Base-by-base conservation (phyloP, 495 filamentous ascomycete species). In the Aspergillus nidulans region DNA sequence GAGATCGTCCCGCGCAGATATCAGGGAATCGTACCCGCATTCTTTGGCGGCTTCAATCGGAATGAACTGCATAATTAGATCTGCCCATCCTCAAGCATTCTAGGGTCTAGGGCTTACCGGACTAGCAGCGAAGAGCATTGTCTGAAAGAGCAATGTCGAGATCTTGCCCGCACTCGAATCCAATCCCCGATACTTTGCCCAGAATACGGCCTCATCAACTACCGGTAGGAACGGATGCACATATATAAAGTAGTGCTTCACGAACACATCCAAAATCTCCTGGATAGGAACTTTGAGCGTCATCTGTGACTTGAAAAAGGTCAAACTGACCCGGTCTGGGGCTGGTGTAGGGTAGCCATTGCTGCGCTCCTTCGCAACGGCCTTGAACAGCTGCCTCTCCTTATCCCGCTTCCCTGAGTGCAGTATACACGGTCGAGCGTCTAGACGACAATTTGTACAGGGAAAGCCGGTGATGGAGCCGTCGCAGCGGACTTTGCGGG, bases 381-480 rank as follows among this genome's bases (percentile, higher is more conserved):
- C 20, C 15, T 21, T 40, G 32, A 52, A 34, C 32, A 59, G 12
- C 34, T 59, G 57, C 45, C 52, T 59, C 25, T 38, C 57, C 5
- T 47, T 49, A 19, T 46, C 47, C n/a, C 44, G 52, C 26, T 55
- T 53, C 9, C 57, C 51, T 8, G 57, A 50, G 24, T 55, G 57
- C 7, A 59, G 9, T 3, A 52, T 47, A 47, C 57, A 59, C 24
- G 57, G 20, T 20, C 40, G 36, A 8, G 48, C 50, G 40, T 59
- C 57, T 16, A 59, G 41, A 32, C 57, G 57, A 41, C 57, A 59
- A 43, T 59, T 59, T 36, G 57, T 59, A 40, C 57, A 59, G 40
- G 57, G 57, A n/a, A 59, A 59, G 13, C 57, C 57, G 30, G 52
- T 59, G 34, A 59, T 59, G 16, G 52, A 53, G 45, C 57, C 57